Evolutionary conservation across 1,139 yeast species (phyloP).

Genomic region (Geotrichum candidum): DNA sequence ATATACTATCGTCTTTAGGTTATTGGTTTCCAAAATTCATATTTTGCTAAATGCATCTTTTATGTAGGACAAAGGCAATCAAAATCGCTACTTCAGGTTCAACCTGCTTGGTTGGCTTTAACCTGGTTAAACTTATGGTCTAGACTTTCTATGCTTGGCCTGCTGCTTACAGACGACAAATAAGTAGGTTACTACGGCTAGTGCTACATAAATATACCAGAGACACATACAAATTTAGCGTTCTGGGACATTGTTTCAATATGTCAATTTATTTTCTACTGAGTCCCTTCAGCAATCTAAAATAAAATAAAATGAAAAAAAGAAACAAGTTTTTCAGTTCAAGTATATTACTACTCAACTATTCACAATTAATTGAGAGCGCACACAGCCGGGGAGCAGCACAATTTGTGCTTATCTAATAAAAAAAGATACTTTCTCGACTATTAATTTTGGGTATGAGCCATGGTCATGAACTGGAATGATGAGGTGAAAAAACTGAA

Average conservation of each 20-base stretch:
- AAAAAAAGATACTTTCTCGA: no score
- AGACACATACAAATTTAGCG: not conserved
- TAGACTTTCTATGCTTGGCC: not conserved
- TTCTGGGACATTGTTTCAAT: not conserved
- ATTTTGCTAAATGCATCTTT: not conserved
- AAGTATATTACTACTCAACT: not conserved
- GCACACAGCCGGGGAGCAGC: not conserved
- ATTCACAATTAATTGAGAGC: not conserved
- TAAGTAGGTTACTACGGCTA: not conserved
- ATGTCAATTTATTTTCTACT: not conserved
- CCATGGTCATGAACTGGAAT: no score
- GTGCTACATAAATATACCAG: not conserved
- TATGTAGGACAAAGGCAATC: not conserved
- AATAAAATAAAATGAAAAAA: not conserved
- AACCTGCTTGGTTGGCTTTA: not conserved
- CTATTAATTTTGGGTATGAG: no score
- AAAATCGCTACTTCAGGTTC: not conserved
- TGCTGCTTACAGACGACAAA: not conserved
- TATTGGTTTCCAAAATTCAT: not conserved
- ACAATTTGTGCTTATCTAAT: not conserved
- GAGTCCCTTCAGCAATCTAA: not conserved
- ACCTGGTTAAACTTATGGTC: not conserved
- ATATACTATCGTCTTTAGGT: not conserved
- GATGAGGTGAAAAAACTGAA: no score
- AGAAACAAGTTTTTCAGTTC: not conserved